A percentile compares a stretch with the other conserved stretches of the same genome.
Conservation (phyloP, 352 stramenopile species). For the Phytopythium ostracodes region DNA sequence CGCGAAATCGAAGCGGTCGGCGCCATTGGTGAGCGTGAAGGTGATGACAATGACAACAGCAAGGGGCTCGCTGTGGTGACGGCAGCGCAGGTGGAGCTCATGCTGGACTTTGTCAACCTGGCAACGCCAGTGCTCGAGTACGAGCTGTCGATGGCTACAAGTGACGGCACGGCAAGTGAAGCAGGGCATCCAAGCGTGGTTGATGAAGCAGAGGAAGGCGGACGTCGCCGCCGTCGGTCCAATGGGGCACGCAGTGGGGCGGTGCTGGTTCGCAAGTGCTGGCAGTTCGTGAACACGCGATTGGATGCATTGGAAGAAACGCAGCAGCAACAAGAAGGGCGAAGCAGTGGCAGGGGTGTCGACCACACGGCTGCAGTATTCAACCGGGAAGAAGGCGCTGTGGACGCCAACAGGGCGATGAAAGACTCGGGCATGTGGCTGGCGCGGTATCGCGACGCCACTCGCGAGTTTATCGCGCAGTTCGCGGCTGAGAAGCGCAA, state of each 20-base stretch:
- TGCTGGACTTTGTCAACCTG: slow-evolving; percentile 62
- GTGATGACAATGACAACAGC: not conserved
- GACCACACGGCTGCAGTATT: not conserved
- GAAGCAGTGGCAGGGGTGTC: not conserved
- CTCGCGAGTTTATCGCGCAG: slow-evolving; percentile 15
- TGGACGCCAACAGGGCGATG: not conserved
- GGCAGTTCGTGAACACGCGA: slow-evolving; percentile 12
- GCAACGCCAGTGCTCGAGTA: slow-evolving; percentile 32
- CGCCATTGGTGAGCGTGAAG: slow-evolving; percentile 1
- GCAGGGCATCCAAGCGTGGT: no score
- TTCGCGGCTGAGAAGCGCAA: slow-evolving; percentile 22
- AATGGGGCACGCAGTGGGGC: slow-evolving; percentile 20
- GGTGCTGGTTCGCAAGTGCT: slow-evolving; percentile 41
- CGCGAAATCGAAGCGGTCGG: slow-evolving; percentile 41
- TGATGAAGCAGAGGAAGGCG: slow-evolving; percentile 7
- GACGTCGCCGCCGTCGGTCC: not conserved
- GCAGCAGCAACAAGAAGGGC: not conserved
- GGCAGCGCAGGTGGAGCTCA: slow-evolving; percentile 37
- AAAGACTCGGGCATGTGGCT: slow-evolving; percentile 8
- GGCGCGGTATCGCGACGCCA: slow-evolving; percentile 13
- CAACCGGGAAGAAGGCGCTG: not conserved
- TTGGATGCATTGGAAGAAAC: slow-evolving; percentile 8
- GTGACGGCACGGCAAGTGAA: not conserved
- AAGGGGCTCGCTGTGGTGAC: slow-evolving; percentile 1
- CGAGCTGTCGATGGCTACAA: slow-evolving; percentile 4